Percentiles rank a stretch among this genome's conserved stretches.
These are phyloP conservation scores for Rhododendron simsii DNA, from an alignment of 148 eudicot genomes.

Conservation along the genomic window DNA sequence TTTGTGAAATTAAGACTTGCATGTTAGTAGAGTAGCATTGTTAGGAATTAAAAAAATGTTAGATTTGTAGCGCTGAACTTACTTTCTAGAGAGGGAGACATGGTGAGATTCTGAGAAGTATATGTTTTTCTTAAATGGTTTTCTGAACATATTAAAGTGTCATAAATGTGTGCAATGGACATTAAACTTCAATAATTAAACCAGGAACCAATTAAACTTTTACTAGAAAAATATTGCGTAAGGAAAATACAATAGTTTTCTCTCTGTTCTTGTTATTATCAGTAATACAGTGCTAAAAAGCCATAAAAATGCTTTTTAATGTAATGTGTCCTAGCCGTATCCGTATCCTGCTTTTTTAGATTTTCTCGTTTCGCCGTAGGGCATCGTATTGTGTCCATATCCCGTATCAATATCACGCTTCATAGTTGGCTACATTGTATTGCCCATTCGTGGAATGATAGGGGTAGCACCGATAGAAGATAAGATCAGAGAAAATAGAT, in stretches of 20 bases:
- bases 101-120: background rate
- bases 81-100: background rate
- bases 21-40: background rate
- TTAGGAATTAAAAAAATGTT: background rate
- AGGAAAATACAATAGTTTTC: background rate
- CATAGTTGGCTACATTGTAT: background rate
- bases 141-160: background rate
- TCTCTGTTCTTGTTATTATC: background rate
- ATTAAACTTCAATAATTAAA: too few species aligned
- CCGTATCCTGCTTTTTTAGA: too few species aligned
- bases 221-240: too few species aligned
- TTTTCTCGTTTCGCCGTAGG: background rate
- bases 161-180: background rate
- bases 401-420: background rate
- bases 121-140: too few species aligned
- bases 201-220: too few species aligned
- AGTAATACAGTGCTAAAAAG: background rate
- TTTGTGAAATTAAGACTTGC: background rate
- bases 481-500: background rate
- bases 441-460: background rate
- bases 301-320: background rate
- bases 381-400: background rate
- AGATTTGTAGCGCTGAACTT: background rate
- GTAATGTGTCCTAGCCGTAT: background rate
- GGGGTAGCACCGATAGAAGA: background rate